Conservation (phyloP, 306 rosid genomes). For the Vigna angularis region DNA sequence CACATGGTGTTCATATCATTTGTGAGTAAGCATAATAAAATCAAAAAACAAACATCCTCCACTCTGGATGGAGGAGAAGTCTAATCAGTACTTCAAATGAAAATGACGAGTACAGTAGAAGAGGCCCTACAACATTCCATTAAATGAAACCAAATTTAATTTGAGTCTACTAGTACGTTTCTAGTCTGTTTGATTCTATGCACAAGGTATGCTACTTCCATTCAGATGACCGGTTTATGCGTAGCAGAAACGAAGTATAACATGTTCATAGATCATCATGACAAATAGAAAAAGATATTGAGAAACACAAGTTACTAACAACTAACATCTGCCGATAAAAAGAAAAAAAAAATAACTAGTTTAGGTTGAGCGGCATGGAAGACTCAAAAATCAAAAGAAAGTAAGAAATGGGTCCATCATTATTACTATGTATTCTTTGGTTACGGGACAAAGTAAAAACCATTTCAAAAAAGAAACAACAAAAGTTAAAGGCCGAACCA, state of each 20-base stretch:
- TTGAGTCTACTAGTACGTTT: constrained; percentile 18
- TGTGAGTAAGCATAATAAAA: neutral
- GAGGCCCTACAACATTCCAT: constrained; percentile 18
- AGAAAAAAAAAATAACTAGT: neutral
- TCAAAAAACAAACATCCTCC: constrained; percentile 14
- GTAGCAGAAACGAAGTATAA: constrained; percentile 25
- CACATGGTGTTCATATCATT: constrained; percentile 15
- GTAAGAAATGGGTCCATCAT: constrained; percentile 10
- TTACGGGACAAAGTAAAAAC: constrained; percentile 29
- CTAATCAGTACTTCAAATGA: constrained; percentile 19
- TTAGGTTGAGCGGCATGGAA: constrained; percentile 17
- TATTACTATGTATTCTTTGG: constrained; percentile 16
- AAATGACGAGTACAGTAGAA: neutral
- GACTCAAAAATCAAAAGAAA: constrained; percentile 25
- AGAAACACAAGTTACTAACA: neutral
- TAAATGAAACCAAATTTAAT: constrained; percentile 22
- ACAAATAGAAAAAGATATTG: neutral
- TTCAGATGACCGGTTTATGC: constrained; percentile 4
- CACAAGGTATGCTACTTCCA: constrained; percentile 14
- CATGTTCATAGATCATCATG: constrained; percentile 21
- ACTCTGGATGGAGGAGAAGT: constrained; percentile 21
- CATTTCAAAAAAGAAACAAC: neutral
- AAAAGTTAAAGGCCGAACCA: neutral
- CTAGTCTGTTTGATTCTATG: neutral
- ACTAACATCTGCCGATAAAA: no score